Evolutionary conservation across 495 filamentous ascomycete species (phyloP), one percentile per base, ranked within the genome.

Genomic region (Xylaria cubensis): DNA sequence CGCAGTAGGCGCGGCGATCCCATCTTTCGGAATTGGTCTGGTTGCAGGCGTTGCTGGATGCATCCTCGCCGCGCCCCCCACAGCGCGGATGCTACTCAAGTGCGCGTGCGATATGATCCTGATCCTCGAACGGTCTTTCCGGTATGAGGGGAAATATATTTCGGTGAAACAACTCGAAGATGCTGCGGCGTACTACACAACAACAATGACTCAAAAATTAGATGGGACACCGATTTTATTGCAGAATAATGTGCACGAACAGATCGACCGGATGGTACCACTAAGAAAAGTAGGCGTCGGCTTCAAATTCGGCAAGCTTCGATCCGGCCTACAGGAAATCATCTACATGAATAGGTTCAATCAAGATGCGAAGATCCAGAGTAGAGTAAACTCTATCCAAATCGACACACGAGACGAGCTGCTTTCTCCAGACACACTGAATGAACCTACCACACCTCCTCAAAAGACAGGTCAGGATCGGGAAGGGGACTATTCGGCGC

Each of bases 21-120:
- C 59, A 8, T 29, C 61, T 2, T 21, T 6, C 7, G 61, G 61
- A 13, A 48, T 64, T 29, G 61, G 61, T 21, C 7, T 64, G 10
- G 26, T 64, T 19, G 41, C 24, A 17, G 61, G 61, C 41, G 29
- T 64, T 12, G 21, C 21, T 8, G 61, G 61, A 6, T 46, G 41
- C 21, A 64, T 64, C 8, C 61, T 64, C n/a, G 46, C 61, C 1
- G 29, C 41, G 21, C 61, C 61, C 19, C 61, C 61, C 1, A 48
- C 61, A 26, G 61, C 61, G 10, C 61, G 61, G 19, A 64, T 64
- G 61, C 41, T 64, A 3, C 41, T 64, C 61, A 64, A 64, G 41
- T 64, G 61, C 41, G 61, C 61, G 21, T 64, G 61, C 24, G 61
- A 64, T 46, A 64, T 64, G 61, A 64, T 64, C 24, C 39, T 64